Evolutionary conservation across 768 basidiomycete genomes (phyloP).

Genomic region (Rickenella mellea): DNA sequence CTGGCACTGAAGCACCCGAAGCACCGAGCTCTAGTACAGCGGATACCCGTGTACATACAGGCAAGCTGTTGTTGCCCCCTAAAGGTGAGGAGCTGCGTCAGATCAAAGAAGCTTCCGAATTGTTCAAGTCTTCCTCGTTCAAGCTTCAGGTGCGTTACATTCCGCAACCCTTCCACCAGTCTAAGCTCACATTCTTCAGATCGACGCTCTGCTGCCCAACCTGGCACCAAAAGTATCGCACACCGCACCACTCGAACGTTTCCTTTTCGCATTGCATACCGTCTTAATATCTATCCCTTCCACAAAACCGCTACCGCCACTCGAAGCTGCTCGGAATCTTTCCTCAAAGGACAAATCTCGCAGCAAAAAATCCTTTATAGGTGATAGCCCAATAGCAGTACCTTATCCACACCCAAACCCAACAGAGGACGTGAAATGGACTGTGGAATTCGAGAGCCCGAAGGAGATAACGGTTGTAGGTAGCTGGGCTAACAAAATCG

Average conservation of each 20-base stretch:
- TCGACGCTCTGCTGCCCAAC: slow-evolving; percentile 73
- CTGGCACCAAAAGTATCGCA: slow-evolving; percentile 55
- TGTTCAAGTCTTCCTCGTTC: slow-evolving; percentile 74
- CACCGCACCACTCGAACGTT: slow-evolving; percentile 51
- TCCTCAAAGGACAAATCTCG: slow-evolving; percentile 28
- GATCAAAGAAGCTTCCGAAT: slow-evolving; percentile 65
- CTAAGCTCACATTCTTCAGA: slow-evolving; percentile 31
- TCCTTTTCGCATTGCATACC: slow-evolving; percentile 59
- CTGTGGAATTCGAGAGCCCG: slow-evolving; percentile 71
- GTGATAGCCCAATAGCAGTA: slow-evolving; percentile 32
- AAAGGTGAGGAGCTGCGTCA: slow-evolving; percentile 60
- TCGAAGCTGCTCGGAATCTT: slow-evolving; percentile 49
- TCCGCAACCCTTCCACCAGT: not conserved
- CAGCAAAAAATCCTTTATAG: slow-evolving; percentile 1
- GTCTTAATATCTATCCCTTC: slow-evolving; percentile 52
- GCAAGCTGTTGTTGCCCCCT: no score
- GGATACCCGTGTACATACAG: no score
- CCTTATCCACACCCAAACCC: slow-evolving; percentile 66
- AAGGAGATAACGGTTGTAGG: slow-evolving; percentile 71
- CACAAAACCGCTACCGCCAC: slow-evolving; percentile 51
- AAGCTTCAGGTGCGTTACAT: slow-evolving; percentile 61
- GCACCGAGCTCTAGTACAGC: no score
- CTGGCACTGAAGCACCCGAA: no score
- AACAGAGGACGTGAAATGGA: slow-evolving; percentile 80
- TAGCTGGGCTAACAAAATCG: slow-evolving; percentile 75